These are phyloP conservation scores for Mycena haematopus DNA, from an alignment of 768 basidiomycete species.

Conservation along the genomic window DNA sequence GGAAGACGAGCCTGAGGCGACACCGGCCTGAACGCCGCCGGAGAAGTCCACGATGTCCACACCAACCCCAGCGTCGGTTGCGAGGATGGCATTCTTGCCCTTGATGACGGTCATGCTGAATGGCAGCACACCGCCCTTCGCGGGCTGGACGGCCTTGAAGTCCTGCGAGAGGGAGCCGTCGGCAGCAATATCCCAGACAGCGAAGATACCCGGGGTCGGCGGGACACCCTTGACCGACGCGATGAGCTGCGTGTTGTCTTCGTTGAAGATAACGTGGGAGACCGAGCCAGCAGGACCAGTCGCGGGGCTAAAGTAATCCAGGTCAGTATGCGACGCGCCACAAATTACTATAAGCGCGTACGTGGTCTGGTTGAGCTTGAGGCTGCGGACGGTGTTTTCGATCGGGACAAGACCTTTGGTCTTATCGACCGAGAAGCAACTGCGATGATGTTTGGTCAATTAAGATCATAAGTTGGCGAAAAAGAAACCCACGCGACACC, in stretches of 20 bases:
- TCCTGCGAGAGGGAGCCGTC: conserved; percentile 53
- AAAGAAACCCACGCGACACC: conserved; percentile 43
- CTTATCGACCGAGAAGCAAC: conserved; percentile 53
- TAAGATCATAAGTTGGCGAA: neutral
- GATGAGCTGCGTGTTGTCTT: conserved; percentile 50
- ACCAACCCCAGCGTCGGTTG: conserved; percentile 47
- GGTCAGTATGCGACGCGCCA: conserved; percentile 2
- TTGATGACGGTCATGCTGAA: conserved; percentile 55
- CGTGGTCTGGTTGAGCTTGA: conserved; percentile 57
- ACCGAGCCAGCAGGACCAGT: conserved; percentile 51
- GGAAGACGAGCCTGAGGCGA: conserved; percentile 38
- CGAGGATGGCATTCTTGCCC: conserved; percentile 47
- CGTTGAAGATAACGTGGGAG: conserved; percentile 54
- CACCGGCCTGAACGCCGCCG: conserved; percentile 37
- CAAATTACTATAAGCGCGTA: conserved; percentile 1
- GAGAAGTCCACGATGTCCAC: conserved; percentile 47
- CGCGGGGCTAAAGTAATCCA: conserved; percentile 38
- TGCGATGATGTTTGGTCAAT: conserved; percentile 16
- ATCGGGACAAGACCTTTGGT: conserved; percentile 47
- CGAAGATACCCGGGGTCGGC: conserved; percentile 55
- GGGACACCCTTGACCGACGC: conserved; percentile 58
- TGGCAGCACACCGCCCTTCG: conserved; percentile 51
- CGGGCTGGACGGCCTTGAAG: conserved; percentile 44
- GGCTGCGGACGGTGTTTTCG: conserved; percentile 47
- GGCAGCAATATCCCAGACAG: conserved; percentile 52